A percentile compares a stretch with the other conserved stretches of the same genome.
Evolutionary conservation across 371 early-diverging fungal genomes (phyloP).

Genomic region (Apophysomyces variabilis): DNA sequence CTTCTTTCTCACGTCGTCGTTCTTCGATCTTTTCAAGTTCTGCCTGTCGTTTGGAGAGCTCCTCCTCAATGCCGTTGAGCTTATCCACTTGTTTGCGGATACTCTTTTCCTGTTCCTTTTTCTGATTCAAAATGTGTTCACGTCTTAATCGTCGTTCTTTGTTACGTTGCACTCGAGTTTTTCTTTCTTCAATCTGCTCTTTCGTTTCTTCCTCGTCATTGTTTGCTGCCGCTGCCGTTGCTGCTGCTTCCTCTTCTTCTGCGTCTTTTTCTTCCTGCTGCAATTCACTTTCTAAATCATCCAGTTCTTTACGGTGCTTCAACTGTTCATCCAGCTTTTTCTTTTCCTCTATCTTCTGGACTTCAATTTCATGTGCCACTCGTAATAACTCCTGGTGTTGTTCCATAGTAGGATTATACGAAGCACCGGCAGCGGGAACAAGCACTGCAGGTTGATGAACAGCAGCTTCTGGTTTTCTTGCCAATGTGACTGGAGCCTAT

Average conservation of each 20-base stretch:
- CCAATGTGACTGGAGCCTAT: slow-evolving; percentile 60
- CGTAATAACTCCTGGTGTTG: slow-evolving; percentile 73
- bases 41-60: slow-evolving; percentile 41
- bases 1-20: slow-evolving; percentile 45
- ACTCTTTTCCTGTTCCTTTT: slow-evolving; percentile 53
- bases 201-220: slow-evolving; percentile 19
- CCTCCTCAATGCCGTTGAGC: slow-evolving; percentile 53
- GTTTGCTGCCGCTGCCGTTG: slow-evolving; percentile 17
- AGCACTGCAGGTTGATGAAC: slow-evolving; percentile 69
- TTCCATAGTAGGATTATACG: slow-evolving; percentile 85
- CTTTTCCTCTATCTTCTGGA: slow-evolving; percentile 24
- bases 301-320: slow-evolving; percentile 19
- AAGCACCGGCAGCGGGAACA: slow-evolving; percentile 84
- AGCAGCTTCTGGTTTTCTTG: slow-evolving; percentile 48
- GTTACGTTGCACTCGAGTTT: slow-evolving; percentile 37
- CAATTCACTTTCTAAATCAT: slow-evolving; percentile 15
- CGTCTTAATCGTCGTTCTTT: slow-evolving; percentile 31
- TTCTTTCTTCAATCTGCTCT: slow-evolving; percentile 41
- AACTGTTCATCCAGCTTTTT: slow-evolving; percentile 20
- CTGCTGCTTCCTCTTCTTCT: slow-evolving; percentile 10
- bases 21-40: slow-evolving; percentile 43
- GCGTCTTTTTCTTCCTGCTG: slow-evolving; percentile 11
- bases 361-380: slow-evolving; percentile 56
- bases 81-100: slow-evolving; percentile 62
- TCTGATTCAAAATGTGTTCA: slow-evolving; percentile 21